phyloP scores from a whole-genome alignment of 2,329 filamentous ascomycete species.

The Talaromyces sp. region DNA sequence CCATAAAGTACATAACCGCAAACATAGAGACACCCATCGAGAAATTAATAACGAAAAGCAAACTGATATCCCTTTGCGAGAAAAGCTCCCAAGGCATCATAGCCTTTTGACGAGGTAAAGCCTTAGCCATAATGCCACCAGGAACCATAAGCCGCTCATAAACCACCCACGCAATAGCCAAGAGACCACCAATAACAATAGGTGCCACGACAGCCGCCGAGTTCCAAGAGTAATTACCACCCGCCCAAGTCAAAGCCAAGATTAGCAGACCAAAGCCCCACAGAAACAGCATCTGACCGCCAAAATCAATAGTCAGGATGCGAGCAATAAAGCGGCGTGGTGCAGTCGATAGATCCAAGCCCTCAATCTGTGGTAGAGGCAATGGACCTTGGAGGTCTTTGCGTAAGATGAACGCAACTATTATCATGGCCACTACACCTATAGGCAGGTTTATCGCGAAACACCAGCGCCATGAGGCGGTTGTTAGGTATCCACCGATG shows the following conservation, averaged over 20 bases:
- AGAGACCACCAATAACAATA: conserved; percentile 50
- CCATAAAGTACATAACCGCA: conserved; percentile 68
- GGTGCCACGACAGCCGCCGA: conserved; percentile 54
- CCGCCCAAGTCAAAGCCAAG: conserved; percentile 60
- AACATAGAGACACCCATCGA: conserved; percentile 39
- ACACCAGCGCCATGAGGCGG: conserved; percentile 20
- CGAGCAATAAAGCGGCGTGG: conserved; percentile 6
- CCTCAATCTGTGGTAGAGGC: conserved; percentile 1
- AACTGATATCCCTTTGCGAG: conserved; percentile 53
- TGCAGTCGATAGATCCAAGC: conserved; percentile 1
- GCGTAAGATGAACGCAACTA: conserved; percentile 8
- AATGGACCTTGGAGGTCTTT: conserved; percentile 13
- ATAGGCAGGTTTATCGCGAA: conserved; percentile 20
- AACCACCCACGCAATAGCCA: conserved; percentile 49
- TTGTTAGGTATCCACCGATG: conserved; percentile 21
- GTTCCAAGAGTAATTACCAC: conserved; percentile 57
- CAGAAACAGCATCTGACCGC: conserved; percentile 61
- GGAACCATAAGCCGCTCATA: conserved; percentile 61
- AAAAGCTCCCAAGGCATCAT: conserved; percentile 68
- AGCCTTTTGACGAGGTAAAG: conserved; percentile 58
- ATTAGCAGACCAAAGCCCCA: conserved; percentile 58
- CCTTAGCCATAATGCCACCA: conserved; percentile 48
- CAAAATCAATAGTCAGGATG: conserved; percentile 45
- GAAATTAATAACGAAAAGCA: conserved; percentile 34
- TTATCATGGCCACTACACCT: conserved; percentile 8